Conservation (phyloP, 768 basidiomycete species). For the Cystoderma amianthinum region DNA sequence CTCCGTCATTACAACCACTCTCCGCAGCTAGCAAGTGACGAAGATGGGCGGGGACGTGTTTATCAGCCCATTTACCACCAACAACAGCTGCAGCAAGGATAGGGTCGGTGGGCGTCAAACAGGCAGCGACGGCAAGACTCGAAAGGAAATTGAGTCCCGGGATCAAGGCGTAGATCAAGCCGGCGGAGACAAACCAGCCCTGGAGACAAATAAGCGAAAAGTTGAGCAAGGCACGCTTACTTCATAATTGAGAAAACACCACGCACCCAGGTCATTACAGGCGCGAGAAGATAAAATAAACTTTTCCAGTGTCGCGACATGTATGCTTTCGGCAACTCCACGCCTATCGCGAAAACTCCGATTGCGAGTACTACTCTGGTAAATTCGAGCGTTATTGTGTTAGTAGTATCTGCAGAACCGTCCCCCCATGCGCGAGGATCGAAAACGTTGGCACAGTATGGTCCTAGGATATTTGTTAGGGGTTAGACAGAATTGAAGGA, state of each 20-base stretch:
- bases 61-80: slow-evolving; percentile 96
- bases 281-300: slow-evolving; percentile 74
- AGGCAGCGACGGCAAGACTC: slow-evolving; percentile 84
- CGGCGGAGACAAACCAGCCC: slow-evolving; percentile 95
- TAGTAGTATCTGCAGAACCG: slow-evolving; percentile 37
- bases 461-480: slow-evolving; percentile 38
- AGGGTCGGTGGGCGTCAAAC: slow-evolving; percentile 91
- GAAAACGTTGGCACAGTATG: slow-evolving; percentile 76
- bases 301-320: slow-evolving; percentile 92
- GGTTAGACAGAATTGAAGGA: not conserved
- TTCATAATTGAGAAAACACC: not conserved
- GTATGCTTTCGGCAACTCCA: slow-evolving; percentile 95
- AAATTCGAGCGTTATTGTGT: slow-evolving; percentile 84
- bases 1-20: slow-evolving; percentile 94
- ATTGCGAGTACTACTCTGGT: slow-evolving; percentile 92
- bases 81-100: slow-evolving; percentile 89
- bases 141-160: slow-evolving; percentile 88
- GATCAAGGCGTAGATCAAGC: slow-evolving; percentile 85
- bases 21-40: slow-evolving; percentile 64
- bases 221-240: not conserved
- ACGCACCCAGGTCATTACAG: slow-evolving; percentile 81
- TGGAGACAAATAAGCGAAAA: slow-evolving; percentile 17
- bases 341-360: slow-evolving; percentile 96
- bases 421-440: slow-evolving; percentile 74
- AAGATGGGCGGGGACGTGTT: slow-evolving; percentile 87